Conservation (phyloP, 495 filamentous ascomycete species). For the Penicillium flavigenum region DNA sequence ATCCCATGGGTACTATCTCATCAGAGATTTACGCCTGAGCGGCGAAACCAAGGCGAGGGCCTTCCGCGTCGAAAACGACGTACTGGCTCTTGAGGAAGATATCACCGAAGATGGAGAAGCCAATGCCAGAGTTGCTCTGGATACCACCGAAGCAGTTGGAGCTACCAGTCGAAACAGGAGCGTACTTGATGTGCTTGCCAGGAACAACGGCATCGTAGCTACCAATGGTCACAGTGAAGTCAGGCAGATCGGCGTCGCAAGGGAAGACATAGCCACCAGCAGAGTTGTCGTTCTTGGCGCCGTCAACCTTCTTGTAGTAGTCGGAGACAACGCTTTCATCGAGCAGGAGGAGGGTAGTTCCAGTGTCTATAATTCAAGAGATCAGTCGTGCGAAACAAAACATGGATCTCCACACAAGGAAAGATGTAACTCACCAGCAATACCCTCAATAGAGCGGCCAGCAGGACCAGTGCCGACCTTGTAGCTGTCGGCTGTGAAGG, state of each 20-base stretch:
- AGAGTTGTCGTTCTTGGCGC: conserved; percentile 44
- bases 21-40: conserved; percentile 32
- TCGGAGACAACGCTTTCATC: conserved; percentile 52
- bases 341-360: conserved; percentile 70
- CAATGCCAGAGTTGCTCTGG: conserved; percentile 60
- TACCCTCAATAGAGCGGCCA: conserved; percentile 32
- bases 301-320: conserved; percentile 62
- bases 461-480: conserved; percentile 49
- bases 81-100: conserved; percentile 78
- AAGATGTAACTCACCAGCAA: conserved; percentile 34
- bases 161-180: conserved; percentile 40
- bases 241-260: conserved; percentile 61
- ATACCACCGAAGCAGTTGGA: conserved; percentile 63
- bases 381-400: background rate
- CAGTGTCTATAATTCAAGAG: conserved; percentile 49
- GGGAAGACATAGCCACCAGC: conserved; percentile 68
- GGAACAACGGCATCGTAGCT: conserved; percentile 46
- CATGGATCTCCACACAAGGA: background rate
- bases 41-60: conserved; percentile 62
- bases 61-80: conserved; percentile 66
- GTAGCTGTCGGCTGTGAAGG: conserved; percentile 64
- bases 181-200: conserved; percentile 45
- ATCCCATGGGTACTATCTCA: background rate
- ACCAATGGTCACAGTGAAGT: conserved; percentile 58
- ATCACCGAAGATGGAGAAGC: conserved; percentile 72